Evolutionary conservation across 345 rosid genomes (phyloP), one percentile per base, ranked within the genome.

Genomic region (Alliaria petiolata): DNA sequence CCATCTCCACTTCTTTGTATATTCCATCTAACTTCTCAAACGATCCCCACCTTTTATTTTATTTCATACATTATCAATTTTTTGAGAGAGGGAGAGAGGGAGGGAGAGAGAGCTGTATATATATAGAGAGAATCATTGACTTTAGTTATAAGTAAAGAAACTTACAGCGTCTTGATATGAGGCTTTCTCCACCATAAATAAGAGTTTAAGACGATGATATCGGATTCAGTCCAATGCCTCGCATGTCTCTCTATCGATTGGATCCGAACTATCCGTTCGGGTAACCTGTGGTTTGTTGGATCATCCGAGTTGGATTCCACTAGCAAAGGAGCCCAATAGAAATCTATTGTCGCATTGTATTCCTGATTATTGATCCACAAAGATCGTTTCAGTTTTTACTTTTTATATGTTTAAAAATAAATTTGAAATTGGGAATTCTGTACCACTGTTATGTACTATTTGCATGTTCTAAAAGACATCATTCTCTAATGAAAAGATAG

Each of bases 221-320:
- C 93, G 7, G 85, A 87, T 10, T 85, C 65, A 1, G 90, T 89
- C 99, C 99, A 95, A 39, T 84, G 84, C 62, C 80, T 81, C 0
- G 90, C 98, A 67, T 95, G 99, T 76, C 74, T 95, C 40, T 88
- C 84, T 9, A 95, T 92, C 20, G 93, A 84, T 69, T 91, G 92
- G 11, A 90, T 85, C 71, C 87, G 81, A 26, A 91, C 93, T 35
- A 85, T 81, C 31, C 93, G 80, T 12, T 95, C 82, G n/a, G 88
- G 83, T 7, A 89, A 64, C 16, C 87, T 82, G 70, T 89, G 98
- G 82, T 81, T 80, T 7, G 84, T 71, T 0, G 98, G 98, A 35
- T 91, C 89, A 30, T 95, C 98, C 0, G 96, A 89, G 82, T 95
- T 92, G 8, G 99, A 95, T 82, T 95, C 97, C 39, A 95, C 98